Base-by-base conservation (phyloP, 345 rosid genomes). In the Sonneratia caseolaris region DNA sequence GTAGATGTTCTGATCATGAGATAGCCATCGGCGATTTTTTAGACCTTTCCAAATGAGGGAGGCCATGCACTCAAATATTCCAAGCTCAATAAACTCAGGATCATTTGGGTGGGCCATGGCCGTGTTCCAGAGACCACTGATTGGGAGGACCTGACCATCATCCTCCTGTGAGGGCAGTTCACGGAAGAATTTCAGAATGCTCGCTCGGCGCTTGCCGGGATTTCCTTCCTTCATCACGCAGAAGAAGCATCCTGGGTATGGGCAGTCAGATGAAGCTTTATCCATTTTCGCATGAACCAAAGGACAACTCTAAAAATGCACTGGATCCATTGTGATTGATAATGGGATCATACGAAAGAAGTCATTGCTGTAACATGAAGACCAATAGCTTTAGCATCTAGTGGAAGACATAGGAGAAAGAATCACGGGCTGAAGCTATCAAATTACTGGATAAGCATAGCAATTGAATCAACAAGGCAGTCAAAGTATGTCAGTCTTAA, bases 41-140 rank as follows among this genome's bases (percentile, higher is more conserved):
- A 96, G 78, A 68, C 99, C 99, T 76, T 96, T 96, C 96, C 96
- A 92, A 74, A 91, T 92, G 65, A 96, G 83, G 49, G 99, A 88
- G 22, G 97, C 79, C 98, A 96, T 96, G 83, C 98, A 96, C 78
- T 92, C 98, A 40, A 96, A 96, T 69, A 92, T 96, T 53, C 99
- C 99, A 56, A 96, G 84, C 79, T 96, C 96, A 2, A 96, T 89
- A 78, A 96, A 96, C 78, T 96, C 99, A 0, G 98, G 97, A 74
- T 96, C 98, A 69, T 96, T 92, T 15, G 99, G 99, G 79, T 96
- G 98, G 36, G 99, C 98, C 99, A 92, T 96, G 57, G 99, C 99
- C 64, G 99, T 96, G 86, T 96, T 96, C 99, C 99, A 96, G 38
- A 96, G 91, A 53, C 99, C 99, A 72, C 99, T 96, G 70, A 96